Percentiles rank a stretch among this genome's conserved stretches.
Conservation (phyloP, 2,329 filamentous ascomycete species). For the Talaromyces sp. region DNA sequence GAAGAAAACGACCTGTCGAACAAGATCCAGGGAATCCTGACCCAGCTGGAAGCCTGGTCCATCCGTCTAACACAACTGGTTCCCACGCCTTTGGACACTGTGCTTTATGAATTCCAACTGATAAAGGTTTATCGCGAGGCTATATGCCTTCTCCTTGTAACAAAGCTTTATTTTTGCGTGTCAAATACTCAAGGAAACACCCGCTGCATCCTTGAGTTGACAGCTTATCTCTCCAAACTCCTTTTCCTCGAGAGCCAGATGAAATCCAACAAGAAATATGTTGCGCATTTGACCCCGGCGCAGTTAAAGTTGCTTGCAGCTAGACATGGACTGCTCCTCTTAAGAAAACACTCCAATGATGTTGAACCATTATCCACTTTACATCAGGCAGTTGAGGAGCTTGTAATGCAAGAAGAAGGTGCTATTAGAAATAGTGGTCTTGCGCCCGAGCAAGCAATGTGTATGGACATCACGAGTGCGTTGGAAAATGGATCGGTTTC, state of each 20-base stretch:
- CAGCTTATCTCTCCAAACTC: constrained; percentile 5
- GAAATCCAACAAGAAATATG: background rate
- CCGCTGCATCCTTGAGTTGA: background rate
- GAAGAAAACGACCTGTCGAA: background rate
- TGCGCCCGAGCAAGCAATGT: constrained; percentile 1
- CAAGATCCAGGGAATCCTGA: background rate
- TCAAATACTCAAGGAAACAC: background rate
- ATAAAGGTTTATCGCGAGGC: background rate
- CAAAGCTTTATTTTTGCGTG: background rate
- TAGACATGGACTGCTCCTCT: background rate
- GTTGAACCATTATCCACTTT: background rate
- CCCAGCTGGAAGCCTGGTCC: background rate
- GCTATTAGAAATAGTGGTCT: background rate
- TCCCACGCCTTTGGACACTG: background rate
- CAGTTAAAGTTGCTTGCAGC: background rate
- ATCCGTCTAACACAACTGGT: background rate
- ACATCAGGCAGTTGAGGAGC: background rate
- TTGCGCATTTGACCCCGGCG: constrained; percentile 1
- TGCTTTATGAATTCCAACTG: background rate
- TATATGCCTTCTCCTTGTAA: background rate
- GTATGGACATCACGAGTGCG: background rate
- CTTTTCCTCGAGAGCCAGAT: background rate
- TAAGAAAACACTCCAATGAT: background rate
- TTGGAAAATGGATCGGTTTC: constrained; percentile 3
- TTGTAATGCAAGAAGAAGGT: background rate